phyloP scores from a whole-genome alignment of 768 basidiomycete species.

The Suillus paluster region DNA sequence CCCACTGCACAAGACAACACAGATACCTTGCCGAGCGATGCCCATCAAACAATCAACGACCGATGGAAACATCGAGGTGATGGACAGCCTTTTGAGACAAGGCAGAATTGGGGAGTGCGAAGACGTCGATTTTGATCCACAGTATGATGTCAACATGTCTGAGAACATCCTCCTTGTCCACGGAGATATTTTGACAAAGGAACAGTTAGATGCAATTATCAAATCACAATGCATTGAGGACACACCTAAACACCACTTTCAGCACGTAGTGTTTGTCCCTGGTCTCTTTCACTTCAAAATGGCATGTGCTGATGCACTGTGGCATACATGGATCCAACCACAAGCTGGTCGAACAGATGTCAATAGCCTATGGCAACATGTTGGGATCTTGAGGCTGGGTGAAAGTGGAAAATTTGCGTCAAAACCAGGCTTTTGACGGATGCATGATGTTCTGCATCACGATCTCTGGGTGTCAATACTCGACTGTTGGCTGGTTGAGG shows the following conservation, averaged over 20 bases:
- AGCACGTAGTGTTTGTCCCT: slow-evolving; percentile 38
- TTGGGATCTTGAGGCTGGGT: slow-evolving; percentile 28
- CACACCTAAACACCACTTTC: slow-evolving; percentile 33
- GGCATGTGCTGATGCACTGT: slow-evolving; percentile 23
- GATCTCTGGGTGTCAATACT: slow-evolving; percentile 14
- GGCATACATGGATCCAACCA: slow-evolving; percentile 19
- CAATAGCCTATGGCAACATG: slow-evolving; percentile 17
- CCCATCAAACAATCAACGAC: slow-evolving; percentile 26
- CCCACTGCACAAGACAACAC: slow-evolving; percentile 24
- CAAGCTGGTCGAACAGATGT: no score
- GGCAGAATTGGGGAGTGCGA: not conserved
- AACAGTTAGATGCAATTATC: slow-evolving; percentile 17
- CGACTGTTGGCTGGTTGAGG: slow-evolving; percentile 31
- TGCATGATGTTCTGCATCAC: slow-evolving; percentile 39
- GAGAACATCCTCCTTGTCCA: slow-evolving; percentile 21
- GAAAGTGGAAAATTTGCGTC: slow-evolving; percentile 36
- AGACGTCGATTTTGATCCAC: accelerated
- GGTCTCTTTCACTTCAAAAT: slow-evolving; percentile 39
- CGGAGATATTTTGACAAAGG: slow-evolving; percentile 29
- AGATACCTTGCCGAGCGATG: slow-evolving; percentile 25
- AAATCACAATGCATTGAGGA: slow-evolving; percentile 29
- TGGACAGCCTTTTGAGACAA: slow-evolving; percentile 12
- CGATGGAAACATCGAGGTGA: slow-evolving; percentile 20
- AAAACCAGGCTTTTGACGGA: slow-evolving; percentile 38
- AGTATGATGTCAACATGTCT: slow-evolving; percentile 12